A percentile compares a stretch with the other conserved stretches of the same genome.
These are phyloP conservation scores for Coemansia interrupta DNA, from an alignment of 192 early-diverging fungal genomes.

Conservation along the genomic window DNA sequence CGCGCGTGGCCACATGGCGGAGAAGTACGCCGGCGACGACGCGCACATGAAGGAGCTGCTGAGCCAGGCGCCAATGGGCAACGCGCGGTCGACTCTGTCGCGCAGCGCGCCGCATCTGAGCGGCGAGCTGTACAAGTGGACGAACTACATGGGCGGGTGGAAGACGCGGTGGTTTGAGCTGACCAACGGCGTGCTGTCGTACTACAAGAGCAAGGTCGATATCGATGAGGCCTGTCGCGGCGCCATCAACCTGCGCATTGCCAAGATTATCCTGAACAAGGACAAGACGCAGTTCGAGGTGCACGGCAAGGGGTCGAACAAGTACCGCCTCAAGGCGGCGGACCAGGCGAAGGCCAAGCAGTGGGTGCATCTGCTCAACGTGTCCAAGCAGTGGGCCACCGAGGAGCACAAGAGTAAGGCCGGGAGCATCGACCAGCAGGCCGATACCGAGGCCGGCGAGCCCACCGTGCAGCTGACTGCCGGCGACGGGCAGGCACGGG, in stretches of 20 bases:
- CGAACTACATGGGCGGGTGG: constrained; percentile 81
- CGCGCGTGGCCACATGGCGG: constrained; percentile 57
- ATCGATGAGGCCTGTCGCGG: constrained; percentile 74
- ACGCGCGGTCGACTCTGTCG: constrained; percentile 51
- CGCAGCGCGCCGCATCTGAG: constrained; percentile 59
- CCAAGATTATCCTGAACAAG: constrained; percentile 61
- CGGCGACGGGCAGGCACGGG: constrained; percentile 8
- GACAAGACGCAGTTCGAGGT: constrained; percentile 77
- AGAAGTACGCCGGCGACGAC: constrained; percentile 43
- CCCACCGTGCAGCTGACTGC: constrained; percentile 1
- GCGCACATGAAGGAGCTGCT: constrained; percentile 56
- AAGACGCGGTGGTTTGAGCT: constrained; percentile 78
- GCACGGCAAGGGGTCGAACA: constrained; percentile 69
- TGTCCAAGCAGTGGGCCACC: constrained; percentile 70
- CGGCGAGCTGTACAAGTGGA: constrained; percentile 73
- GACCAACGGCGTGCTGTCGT: constrained; percentile 74
- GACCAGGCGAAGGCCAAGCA: constrained; percentile 71
- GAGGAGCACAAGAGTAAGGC: constrained; percentile 29
- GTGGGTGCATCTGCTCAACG: constrained; percentile 76
- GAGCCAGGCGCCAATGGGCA: constrained; percentile 52
- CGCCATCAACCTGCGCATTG: constrained; percentile 71
- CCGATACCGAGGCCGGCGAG: constrained; percentile 6
- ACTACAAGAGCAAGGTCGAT: constrained; percentile 77
- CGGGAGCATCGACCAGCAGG: not conserved
- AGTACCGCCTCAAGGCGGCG: constrained; percentile 66